Base-by-base conservation (phyloP, 75 land plant genomes). In the Sequoia sempervirens region DNA sequence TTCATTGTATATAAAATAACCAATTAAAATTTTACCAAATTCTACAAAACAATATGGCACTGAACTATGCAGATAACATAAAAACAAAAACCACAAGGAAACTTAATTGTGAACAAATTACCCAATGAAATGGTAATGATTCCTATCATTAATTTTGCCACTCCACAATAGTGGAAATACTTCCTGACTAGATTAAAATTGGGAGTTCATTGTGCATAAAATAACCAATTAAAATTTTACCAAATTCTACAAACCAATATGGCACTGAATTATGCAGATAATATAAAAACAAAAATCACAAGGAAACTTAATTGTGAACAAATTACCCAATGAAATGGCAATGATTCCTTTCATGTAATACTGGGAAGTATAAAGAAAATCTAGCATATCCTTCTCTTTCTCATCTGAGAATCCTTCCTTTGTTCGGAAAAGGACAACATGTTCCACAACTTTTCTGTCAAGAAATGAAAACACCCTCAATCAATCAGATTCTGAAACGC, bases 351-450 rank as follows among this genome's bases (percentile, higher is more conserved):
- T 75, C 90, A 92, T 88, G 38, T 92, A 92, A 85, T 97, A 97
- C 58, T 97, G 99, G 7, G 94, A 82, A 32, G 99, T 94, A 79
- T 92, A 97, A 5, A 97, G 91, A 89, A 90, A 90, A 84, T 97
- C 99, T 66, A 97, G 89, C 98, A 97, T 97, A 80, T 95, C 94
- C 80, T 93, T 92, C 87, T 97, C 99, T 82, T 96, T 90, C 40
- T 90, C 88, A 11, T 97, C 92, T 36, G 94, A 88, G 66, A 97
- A 45, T n/a, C 86, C 91, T 34, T 82, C 86, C 85, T 93, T 94
- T 85, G 94, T 94, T 87, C 88, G 91, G 54, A 91, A 83, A 79
- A 97, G 83, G 68, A 89, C 89, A 74, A 96, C 83, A 86, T 95
- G 99, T 79, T 97, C 99, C 82, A 97, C 93, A 83, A 97, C 91